Percentiles rank a stretch among this genome's conserved stretches.
Conservation (phyloP, 2,329 filamentous ascomycete species). For the Pestalotiopsis fici region DNA sequence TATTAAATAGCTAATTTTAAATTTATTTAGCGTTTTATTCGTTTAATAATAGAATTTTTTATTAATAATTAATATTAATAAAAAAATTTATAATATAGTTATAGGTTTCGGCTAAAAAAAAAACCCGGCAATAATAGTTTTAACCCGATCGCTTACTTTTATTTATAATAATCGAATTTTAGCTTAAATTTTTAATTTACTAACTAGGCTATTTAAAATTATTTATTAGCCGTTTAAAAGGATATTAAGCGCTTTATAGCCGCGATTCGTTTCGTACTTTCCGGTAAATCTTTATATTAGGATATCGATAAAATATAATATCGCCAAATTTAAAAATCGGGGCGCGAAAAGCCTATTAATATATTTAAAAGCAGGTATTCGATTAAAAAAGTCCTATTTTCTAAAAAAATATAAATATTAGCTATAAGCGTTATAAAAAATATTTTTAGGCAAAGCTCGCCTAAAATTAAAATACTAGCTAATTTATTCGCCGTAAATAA, state of each 20-base stretch:
- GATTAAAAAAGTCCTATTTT: not conserved
- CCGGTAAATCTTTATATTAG: not conserved
- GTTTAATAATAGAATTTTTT: not conserved
- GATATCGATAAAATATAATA: not conserved
- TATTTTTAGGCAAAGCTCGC: not conserved
- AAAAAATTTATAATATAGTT: not conserved
- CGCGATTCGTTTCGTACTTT: not conserved
- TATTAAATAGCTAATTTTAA: not conserved
- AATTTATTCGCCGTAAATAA: not conserved
- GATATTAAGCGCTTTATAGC: not conserved
- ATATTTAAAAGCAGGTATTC: not conserved
- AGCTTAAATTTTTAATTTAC: not conserved
- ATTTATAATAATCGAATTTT: not conserved
- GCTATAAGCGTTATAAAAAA: not conserved
- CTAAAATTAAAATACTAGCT: not conserved
- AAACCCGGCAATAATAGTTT: not conserved
- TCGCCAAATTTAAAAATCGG: not conserved
- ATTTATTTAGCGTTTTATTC: not conserved
- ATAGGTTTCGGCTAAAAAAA: not conserved
- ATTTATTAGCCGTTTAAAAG: not conserved
- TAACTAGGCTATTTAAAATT: not conserved
- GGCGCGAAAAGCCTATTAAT: not conserved
- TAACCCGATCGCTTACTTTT: not conserved
- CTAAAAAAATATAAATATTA: not conserved
- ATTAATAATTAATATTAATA: not conserved